Evolutionary conservation across 495 filamentous ascomycete genomes (phyloP), one percentile per base, ranked within the genome.

Genomic region (Jackrogersella multiformis): DNA sequence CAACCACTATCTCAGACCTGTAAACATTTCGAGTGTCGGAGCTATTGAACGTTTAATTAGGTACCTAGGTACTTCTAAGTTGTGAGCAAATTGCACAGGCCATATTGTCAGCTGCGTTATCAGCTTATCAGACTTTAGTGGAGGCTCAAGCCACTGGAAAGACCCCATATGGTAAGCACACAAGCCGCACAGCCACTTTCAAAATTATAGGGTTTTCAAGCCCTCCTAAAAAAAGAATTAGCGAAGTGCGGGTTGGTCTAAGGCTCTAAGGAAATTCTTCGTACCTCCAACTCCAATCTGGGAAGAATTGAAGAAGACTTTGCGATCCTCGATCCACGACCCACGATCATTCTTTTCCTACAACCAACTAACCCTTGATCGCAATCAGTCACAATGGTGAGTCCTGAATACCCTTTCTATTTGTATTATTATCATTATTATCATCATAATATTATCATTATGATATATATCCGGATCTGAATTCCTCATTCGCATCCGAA

Each of bases 371-470:
- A 57, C 54, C 72, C 79, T 83, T 86, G 85, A 86, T 87, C 84
- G 80, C 84, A 84, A 82, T 81, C 83, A 80, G 82, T 80, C 85
- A 87, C 78, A 82, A 89, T 89, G 86, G 86, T 89, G 77, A 78
- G 86, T 80, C 71, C 53, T 61, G n/a, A 48, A n/a, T n/a, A n/a
- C n/a, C n/a, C n/a, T n/a, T n/a, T n/a, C n/a, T n/a, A n/a, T n/a
- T n/a, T n/a, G n/a, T n/a, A n/a, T n/a, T n/a, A n/a, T n/a, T n/a
- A n/a, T n/a, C n/a, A n/a, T n/a, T n/a, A n/a, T n/a, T n/a, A n/a
- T n/a, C n/a, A n/a, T n/a, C n/a, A n/a, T n/a, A n/a, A n/a, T n/a
- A n/a, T n/a, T n/a, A n/a, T n/a, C n/a, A n/a, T n/a, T n/a, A n/a
- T n/a, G n/a, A n/a, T n/a, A 16, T 46, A 5, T 44, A 44, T 54